Evolutionary conservation across 441 rosid genomes (phyloP).

Genomic region (Rhodomyrtus psidioides): DNA sequence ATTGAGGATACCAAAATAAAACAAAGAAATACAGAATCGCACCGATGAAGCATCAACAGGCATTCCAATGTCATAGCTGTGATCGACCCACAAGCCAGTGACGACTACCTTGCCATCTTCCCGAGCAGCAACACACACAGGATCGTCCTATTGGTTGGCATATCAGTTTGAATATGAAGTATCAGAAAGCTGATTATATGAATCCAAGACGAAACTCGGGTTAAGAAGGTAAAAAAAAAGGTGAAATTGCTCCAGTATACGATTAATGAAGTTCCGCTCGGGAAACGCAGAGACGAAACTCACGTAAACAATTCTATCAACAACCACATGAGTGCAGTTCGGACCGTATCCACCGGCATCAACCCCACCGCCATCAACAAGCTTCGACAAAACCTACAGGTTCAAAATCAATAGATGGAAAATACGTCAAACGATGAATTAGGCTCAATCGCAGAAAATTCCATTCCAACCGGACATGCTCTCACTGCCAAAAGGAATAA

Average conservation of each 20-base stretch:
- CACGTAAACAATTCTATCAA: conserved; percentile 62
- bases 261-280: neutral
- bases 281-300: conserved; percentile 1
- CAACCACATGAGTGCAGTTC: conserved; percentile 64
- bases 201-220: neutral
- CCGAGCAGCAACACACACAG: conserved; percentile 67
- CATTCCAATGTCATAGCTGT: conserved; percentile 64
- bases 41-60: conserved; percentile 64
- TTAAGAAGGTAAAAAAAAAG: neutral
- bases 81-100: conserved; percentile 80
- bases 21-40: conserved; percentile 13
- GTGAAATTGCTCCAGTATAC: neutral
- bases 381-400: conserved; percentile 67
- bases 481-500: neutral
- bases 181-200: neutral
- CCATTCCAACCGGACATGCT: neutral
- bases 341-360: conserved; percentile 42
- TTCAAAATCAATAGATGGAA: neutral
- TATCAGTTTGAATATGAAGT: neutral
- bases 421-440: neutral
- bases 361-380: conserved; percentile 62
- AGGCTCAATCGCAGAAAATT: neutral
- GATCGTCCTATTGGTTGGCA: conserved; percentile 51
- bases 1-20: neutral
- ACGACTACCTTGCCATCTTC: conserved; percentile 59